Evolutionary conservation across 2,329 filamentous ascomycete species (phyloP).

Genomic region (Aspergillus sclerotialis): DNA sequence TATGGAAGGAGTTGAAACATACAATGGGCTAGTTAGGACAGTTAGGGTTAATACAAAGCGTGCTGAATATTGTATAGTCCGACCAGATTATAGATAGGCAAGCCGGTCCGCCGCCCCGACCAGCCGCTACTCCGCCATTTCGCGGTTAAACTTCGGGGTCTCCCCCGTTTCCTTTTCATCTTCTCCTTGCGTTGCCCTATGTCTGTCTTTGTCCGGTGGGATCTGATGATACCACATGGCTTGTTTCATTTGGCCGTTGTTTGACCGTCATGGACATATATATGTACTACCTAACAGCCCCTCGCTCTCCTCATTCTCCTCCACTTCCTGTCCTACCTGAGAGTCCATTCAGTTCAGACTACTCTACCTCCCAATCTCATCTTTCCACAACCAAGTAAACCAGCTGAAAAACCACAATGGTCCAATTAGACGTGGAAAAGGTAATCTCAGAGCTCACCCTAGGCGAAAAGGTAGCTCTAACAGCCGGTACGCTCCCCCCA

Average conservation of each 20-base stretch:
- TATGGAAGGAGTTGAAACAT: too few species aligned
- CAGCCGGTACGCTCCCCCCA: conserved; percentile 31
- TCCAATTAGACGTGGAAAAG: conserved; percentile 35
- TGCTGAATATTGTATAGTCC: too few species aligned
- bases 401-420: conserved; percentile 16
- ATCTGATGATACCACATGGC: not conserved
- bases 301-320: not conserved
- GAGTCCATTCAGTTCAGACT: not conserved
- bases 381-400: not conserved
- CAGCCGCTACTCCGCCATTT: conserved; percentile 2
- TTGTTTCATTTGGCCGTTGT: not conserved
- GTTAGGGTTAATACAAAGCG: too few species aligned
- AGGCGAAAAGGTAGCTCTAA: conserved; percentile 50
- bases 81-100: conserved; percentile 5
- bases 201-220: not conserved
- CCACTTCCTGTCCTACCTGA: not conserved
- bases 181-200: not conserved
- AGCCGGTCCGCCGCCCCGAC: conserved; percentile 14
- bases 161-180: conserved; percentile 17
- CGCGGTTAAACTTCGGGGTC: conserved; percentile 23
- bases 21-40: too few species aligned
- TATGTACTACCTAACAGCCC: not conserved
- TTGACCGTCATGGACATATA: not conserved
- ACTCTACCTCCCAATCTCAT: not conserved
- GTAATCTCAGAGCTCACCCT: conserved; percentile 48